Conservation (phyloP, 2,329 filamentous ascomycete genomes). For the Metarhizium brunneum region DNA sequence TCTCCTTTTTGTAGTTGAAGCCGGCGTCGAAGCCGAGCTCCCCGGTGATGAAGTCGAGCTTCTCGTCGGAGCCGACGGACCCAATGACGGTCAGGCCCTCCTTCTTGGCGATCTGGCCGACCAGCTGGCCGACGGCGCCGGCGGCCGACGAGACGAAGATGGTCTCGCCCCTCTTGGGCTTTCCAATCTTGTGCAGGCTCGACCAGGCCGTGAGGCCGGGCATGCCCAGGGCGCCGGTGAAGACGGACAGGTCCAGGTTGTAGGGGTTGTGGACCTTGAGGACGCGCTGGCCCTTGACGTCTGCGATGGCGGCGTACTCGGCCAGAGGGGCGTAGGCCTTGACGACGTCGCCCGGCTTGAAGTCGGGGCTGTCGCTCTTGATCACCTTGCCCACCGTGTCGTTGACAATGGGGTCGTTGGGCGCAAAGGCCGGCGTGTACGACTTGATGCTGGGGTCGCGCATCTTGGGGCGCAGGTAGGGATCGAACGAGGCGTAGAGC, state of each 20-base stretch:
- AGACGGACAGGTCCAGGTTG: constrained; percentile 55
- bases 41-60: constrained; percentile 55
- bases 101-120: constrained; percentile 75
- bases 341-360: constrained; percentile 59
- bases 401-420: constrained; percentile 57
- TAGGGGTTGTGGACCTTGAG: constrained; percentile 59
- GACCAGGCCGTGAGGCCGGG: constrained; percentile 63
- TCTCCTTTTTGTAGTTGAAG: constrained; percentile 87
- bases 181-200: constrained; percentile 54
- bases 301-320: constrained; percentile 56
- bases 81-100: constrained; percentile 74
- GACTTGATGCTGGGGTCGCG: constrained; percentile 54
- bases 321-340: constrained; percentile 48
- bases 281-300: constrained; percentile 30
- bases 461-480: constrained; percentile 78
- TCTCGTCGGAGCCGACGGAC: constrained; percentile 70
- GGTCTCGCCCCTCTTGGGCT: constrained; percentile 58
- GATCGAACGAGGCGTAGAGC: constrained; percentile 70
- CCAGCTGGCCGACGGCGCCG: constrained; percentile 73
- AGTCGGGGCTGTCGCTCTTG: constrained; percentile 55
- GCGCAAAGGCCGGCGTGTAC: constrained; percentile 40
- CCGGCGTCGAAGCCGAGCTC: constrained; percentile 48
- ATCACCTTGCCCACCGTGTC: constrained; percentile 57
- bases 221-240: constrained; percentile 59
- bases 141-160: constrained; percentile 75